Conservation (phyloP, 2,329 filamentous ascomycete species). For the Fusarium temperatum region DNA sequence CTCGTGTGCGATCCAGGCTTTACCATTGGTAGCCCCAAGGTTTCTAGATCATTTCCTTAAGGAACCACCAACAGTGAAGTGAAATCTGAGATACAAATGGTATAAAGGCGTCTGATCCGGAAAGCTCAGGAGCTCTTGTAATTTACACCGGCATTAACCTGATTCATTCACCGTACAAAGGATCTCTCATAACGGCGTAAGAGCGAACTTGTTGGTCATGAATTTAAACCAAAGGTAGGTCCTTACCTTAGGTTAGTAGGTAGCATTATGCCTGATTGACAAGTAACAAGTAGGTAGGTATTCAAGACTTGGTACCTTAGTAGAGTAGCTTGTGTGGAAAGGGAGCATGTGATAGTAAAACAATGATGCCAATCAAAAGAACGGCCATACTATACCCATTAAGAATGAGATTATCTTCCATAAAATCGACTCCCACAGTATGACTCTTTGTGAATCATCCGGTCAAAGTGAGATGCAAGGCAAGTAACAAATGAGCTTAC, state of each 20-base stretch:
- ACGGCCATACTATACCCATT: not conserved
- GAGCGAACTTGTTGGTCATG: not conserved
- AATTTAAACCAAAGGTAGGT: not conserved
- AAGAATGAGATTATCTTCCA: not conserved
- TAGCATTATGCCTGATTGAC: not conserved
- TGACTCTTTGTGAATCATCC: slow-evolving; percentile 35
- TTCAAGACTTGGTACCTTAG: not conserved
- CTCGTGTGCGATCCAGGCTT: slow-evolving; percentile 18
- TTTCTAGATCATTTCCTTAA: not conserved
- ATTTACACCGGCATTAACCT: slow-evolving; percentile 7
- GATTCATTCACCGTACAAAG: not conserved
- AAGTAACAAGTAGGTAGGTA: not conserved
- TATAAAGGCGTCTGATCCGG: not conserved
- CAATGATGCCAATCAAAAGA: not conserved
- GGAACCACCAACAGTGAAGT: not conserved
- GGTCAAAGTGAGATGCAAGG: not conserved
- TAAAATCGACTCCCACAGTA: not conserved
- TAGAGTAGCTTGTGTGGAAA: not conserved
- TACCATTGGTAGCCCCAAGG: slow-evolving; percentile 15
- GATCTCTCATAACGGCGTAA: not conserved
- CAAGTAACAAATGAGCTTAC: slow-evolving; percentile 22
- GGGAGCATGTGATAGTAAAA: not conserved
- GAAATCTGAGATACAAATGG: not conserved
- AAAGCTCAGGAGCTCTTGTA: not conserved
- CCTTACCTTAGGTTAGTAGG: too few relatives aligned